phyloP scores from a whole-genome alignment of 352 stramenopile species.

The Pythium phragmitis region DNA sequence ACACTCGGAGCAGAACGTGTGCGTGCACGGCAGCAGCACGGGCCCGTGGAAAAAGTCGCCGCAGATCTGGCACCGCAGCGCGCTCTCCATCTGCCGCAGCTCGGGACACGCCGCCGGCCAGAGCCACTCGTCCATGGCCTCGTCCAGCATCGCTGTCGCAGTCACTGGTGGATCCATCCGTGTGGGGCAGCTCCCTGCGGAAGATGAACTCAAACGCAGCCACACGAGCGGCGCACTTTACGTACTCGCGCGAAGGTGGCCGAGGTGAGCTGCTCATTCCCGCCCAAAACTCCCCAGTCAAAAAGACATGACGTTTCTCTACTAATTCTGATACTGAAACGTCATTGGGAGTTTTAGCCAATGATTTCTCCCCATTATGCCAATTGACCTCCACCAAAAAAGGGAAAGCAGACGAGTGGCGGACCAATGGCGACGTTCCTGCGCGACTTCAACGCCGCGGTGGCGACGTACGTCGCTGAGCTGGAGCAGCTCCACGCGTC shows the following conservation, averaged over 20 bases:
- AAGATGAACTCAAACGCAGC: background rate
- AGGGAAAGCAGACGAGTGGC: background rate
- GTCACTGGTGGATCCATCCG: constrained; percentile 4
- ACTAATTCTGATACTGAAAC: constrained; percentile 6
- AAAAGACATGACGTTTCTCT: constrained; percentile 15
- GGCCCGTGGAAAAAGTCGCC: constrained; percentile 83
- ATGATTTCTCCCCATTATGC: background rate
- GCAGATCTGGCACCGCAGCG: constrained; percentile 82
- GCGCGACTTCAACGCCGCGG: constrained; percentile 49
- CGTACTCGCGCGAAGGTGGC: constrained; percentile 7
- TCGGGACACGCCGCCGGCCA: constrained; percentile 58
- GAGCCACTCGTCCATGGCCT: constrained; percentile 69
- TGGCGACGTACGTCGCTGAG: constrained; percentile 53
- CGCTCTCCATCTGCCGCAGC: constrained; percentile 69
- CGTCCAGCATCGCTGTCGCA: constrained; percentile 23
- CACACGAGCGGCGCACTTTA: background rate
- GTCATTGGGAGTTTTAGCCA: constrained; percentile 16
- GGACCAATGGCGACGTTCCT: constrained; percentile 54
- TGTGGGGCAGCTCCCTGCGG: too few relatives aligned
- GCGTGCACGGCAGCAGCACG: constrained; percentile 72
- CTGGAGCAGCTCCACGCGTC: constrained; percentile 58
- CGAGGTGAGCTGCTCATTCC: constrained; percentile 23
- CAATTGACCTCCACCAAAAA: constrained; percentile 1
- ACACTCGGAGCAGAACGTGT: constrained; percentile 85
- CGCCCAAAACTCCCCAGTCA: constrained; percentile 13